A percentile compares a stretch with the other conserved stretches of the same genome.
Evolutionary conservation across 768 basidiomycete species (phyloP).

Genomic region (Grammothele lineata): DNA sequence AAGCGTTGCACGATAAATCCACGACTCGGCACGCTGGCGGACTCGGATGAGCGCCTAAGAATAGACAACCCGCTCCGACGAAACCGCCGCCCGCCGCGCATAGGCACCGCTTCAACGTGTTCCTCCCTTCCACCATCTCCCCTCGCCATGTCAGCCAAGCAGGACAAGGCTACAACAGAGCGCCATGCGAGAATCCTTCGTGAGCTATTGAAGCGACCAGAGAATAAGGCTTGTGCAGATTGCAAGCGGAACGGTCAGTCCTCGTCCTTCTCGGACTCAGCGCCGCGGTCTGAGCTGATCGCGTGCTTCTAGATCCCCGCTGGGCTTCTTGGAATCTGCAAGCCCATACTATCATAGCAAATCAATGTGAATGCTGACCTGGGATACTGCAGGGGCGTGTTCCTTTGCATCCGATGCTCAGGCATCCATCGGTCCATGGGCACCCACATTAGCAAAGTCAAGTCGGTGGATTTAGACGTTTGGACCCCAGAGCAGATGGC

Average conservation of each 20-base stretch:
- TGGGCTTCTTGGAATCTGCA: constrained; percentile 99
- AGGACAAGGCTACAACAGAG: constrained; percentile 87
- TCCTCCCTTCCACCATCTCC: constrained; percentile 4
- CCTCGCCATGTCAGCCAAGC: constrained; percentile 37
- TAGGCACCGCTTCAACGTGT: constrained; percentile 18
- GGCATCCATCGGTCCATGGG: constrained; percentile 98
- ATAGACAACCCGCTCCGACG: too few species aligned
- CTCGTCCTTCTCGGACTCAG: background rate
- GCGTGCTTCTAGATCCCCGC: constrained; percentile 65
- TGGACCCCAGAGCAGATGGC: constrained; percentile 99
- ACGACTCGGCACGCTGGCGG: too few species aligned
- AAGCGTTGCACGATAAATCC: too few species aligned
- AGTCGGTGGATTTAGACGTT: constrained; percentile 94
- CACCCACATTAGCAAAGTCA: constrained; percentile 95
- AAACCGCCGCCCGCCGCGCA: background rate
- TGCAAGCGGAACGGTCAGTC: constrained; percentile 91
- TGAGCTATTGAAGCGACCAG: constrained; percentile 82
- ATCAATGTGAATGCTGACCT: too few species aligned
- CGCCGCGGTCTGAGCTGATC: constrained; percentile 1
- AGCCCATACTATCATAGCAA: constrained; percentile 28
- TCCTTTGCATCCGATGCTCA: constrained; percentile 95
- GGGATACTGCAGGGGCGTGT: constrained; percentile 62
- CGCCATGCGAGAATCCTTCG: constrained; percentile 72
- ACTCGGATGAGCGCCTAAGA: too few species aligned
- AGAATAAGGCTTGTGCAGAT: constrained; percentile 94